These are phyloP conservation scores for Tuber aestivum DNA, from an alignment of 495 filamentous ascomycete genomes.

Conservation along the genomic window DNA sequence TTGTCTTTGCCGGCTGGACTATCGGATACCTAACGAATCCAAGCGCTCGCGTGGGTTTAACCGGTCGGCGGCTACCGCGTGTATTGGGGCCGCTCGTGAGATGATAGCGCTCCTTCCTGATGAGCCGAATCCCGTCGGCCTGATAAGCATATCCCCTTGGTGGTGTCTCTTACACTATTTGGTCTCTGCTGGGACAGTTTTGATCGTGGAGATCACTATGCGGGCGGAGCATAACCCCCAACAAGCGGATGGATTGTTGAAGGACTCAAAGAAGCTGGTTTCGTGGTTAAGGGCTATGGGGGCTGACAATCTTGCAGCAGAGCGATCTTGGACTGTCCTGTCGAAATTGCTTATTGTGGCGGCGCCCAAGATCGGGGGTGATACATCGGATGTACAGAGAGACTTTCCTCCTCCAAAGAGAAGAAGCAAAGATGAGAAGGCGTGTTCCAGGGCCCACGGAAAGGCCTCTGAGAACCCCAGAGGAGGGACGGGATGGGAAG, in stretches of 20 bases:
- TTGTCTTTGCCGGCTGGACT: conserved; percentile 54
- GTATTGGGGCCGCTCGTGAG: conserved; percentile 55
- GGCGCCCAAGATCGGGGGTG: conserved; percentile 44
- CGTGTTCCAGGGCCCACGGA: neutral
- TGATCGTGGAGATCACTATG: conserved; percentile 56
- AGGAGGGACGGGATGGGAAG: conserved; percentile 38
- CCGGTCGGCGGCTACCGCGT: conserved; percentile 51
- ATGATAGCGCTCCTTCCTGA: conserved; percentile 52
- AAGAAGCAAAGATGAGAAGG: neutral
- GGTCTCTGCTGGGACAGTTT: conserved; percentile 56
- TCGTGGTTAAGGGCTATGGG: conserved; percentile 52
- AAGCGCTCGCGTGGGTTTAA: conserved; percentile 49
- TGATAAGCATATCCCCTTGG: conserved; percentile 55
- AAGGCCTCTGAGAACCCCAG: neutral
- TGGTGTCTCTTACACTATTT: conserved; percentile 61
- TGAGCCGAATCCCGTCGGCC: conserved; percentile 34
- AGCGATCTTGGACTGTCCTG: conserved; percentile 54
- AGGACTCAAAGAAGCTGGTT: conserved; percentile 53
- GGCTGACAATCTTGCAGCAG: conserved; percentile 47
- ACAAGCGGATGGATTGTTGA: conserved; percentile 49
- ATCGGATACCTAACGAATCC: conserved; percentile 47
- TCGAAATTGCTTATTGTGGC: conserved; percentile 49
- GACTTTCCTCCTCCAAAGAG: conserved; percentile 21
- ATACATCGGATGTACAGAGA: conserved; percentile 34
- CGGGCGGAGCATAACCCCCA: conserved; percentile 53